These are phyloP conservation scores for Geranium incanum DNA, from an alignment of 441 rosid species.

Conservation along the genomic window DNA sequence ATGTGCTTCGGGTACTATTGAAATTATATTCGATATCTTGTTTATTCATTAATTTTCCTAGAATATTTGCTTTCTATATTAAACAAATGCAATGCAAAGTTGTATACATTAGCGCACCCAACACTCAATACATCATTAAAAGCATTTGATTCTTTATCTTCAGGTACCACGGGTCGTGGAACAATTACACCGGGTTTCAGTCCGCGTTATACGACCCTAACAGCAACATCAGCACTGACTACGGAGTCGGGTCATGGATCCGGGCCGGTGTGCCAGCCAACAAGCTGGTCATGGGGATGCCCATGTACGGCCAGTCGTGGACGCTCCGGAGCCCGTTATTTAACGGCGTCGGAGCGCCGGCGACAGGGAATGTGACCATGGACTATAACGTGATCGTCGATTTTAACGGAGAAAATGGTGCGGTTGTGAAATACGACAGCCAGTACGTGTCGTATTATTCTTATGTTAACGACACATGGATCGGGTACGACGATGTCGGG, in stretches of 20 bases:
- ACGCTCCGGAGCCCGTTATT: conserved; percentile 27
- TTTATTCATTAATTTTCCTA: too few relatives aligned
- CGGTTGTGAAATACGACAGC: conserved; percentile 19
- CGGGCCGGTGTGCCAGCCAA: conserved; percentile 25
- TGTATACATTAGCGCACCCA: too few relatives aligned
- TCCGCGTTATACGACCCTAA: conserved; percentile 29
- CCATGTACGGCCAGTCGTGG: conserved; percentile 40
- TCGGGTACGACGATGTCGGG: conserved; percentile 35
- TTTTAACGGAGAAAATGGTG: conserved; percentile 19
- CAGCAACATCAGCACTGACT: conserved; percentile 32
- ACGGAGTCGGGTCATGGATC: conserved; percentile 39
- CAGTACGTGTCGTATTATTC: conserved; percentile 31
- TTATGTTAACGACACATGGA: conserved; percentile 25
- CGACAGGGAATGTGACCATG: conserved; percentile 22
- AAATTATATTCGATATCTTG: too few relatives aligned
- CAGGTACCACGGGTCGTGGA: conserved; percentile 41
- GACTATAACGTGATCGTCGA: conserved; percentile 20
- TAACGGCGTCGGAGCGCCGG: conserved; percentile 31
- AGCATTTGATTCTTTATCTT: neutral
- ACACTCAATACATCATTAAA: too few relatives aligned
- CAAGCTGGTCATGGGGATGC: conserved; percentile 43
- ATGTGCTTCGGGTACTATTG: conserved; percentile 37
- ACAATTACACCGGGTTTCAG: conserved; percentile 30
- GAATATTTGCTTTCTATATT: too few relatives aligned
- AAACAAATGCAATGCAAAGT: too few relatives aligned